These are phyloP conservation scores for Chrysoporthe deuterocubensis DNA, from an alignment of 2,329 filamentous ascomycete species.

Conservation along the genomic window DNA sequence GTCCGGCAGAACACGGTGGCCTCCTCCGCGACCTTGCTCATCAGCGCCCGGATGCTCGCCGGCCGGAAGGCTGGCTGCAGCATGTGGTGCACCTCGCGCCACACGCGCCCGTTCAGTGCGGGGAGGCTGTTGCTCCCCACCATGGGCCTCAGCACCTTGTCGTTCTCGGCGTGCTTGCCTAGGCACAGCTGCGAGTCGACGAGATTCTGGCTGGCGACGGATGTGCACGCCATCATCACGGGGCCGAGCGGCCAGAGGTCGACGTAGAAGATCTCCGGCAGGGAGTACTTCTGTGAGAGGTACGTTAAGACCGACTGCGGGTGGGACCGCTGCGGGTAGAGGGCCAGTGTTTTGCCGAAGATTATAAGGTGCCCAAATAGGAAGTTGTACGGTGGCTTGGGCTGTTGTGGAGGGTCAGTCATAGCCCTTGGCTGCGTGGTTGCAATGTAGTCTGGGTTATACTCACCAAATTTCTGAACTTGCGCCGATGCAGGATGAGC, in stretches of 20 bases:
- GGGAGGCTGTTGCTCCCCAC: neutral
- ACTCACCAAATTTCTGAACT: neutral
- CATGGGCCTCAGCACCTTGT: neutral
- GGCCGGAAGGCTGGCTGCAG: constrained; percentile 2
- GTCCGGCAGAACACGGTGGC: neutral
- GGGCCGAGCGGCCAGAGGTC: neutral
- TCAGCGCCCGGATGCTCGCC: neutral
- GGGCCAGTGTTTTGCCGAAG: neutral
- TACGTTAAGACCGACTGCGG: constrained; percentile 2
- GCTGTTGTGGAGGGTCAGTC: no score
- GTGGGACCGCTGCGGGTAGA: constrained; percentile 10
- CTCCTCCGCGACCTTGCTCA: constrained; percentile 6
- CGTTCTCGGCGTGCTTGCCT: neutral
- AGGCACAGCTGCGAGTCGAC: neutral
- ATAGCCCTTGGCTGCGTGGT: no score
- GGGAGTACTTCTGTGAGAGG: neutral
- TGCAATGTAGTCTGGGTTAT: no score
- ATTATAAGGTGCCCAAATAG: constrained; percentile 11
- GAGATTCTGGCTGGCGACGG: no score
- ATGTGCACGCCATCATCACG: no score
- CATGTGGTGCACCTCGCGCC: constrained; percentile 1
- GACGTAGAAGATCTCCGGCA: constrained; percentile 12
- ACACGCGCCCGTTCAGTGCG: constrained; percentile 1
- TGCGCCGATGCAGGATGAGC: neutral
- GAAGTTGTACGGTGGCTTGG: neutral